These are phyloP conservation scores for Kwoniella dejecticola DNA, from an alignment of 768 basidiomycete species.

Conservation along the genomic window DNA sequence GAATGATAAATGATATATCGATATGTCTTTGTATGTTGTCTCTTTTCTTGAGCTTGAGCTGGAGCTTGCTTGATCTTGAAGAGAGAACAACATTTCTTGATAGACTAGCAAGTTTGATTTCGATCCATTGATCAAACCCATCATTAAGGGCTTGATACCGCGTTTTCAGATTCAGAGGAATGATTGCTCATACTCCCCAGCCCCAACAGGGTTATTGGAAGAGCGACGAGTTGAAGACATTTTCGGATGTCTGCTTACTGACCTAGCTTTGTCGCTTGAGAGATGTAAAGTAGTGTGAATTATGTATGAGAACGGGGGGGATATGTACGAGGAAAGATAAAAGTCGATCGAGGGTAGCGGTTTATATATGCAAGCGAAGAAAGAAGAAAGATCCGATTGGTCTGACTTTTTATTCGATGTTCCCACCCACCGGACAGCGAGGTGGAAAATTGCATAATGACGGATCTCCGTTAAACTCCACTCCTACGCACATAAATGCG, in stretches of 20 bases:
- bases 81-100: neutral
- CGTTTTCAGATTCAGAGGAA: neutral
- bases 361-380: neutral
- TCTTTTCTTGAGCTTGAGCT: neutral
- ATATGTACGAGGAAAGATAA: neutral
- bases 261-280: neutral
- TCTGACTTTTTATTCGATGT: neutral
- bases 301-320: neutral
- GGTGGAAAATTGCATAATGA: conserved; percentile 5
- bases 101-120: conserved; percentile 5
- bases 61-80: neutral
- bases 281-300: neutral
- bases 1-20: conserved; percentile 4
- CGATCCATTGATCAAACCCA: neutral
- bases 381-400: neutral
- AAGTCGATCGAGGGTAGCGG: neutral
- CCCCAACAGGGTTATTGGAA: neutral
- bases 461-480: conserved; percentile 6
- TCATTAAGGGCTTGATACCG: too few species aligned
- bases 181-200: conserved; percentile 5
- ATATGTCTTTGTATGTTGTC: neutral
- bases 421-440: neutral
- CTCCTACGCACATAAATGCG: too few species aligned
- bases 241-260: conserved; percentile 8
- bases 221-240: conserved; percentile 1